Base-by-base conservation (phyloP, 441 rosid genomes). In the Jatropha podagrica region DNA sequence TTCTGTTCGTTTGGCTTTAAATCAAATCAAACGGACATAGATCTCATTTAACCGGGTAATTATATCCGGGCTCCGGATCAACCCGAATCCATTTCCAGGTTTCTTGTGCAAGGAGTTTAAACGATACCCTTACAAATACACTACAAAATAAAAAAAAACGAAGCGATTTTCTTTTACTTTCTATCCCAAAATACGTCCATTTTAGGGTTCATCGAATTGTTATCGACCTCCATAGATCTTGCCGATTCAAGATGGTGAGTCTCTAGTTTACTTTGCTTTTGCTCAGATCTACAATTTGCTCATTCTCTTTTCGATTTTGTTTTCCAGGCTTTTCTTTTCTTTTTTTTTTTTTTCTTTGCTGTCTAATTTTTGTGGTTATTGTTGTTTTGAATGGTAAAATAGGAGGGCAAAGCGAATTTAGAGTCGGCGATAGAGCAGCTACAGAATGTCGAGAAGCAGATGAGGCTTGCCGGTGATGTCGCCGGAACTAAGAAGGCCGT, bases 371-470 rank as follows among this genome's bases (percentile, higher is more conserved):
- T 68, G 27, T 71, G 79, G 40, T 64, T 81, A 82, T 44, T 2
- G 23, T 48, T 42, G 18, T 66, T 49, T 23, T n/a, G 4, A 55
- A 52, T 54, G 71, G 63, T n/a, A 66, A 73, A 0, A 42, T 87
- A 95, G 99, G 96, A 88, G 70, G 86, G 83, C 15, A 86, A 77
- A 74, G 79, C 83, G 65, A 90, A 87, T 56, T 83, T 93, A 72
- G 92, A 85, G 84, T 83, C 91, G 65, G 82, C 86, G 74, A 76
- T 96, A 76, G 99, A 96, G 80, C 92, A 88, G 82, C 86, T 94
- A 71, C 85, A 92, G 80, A 90, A 89, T 68, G 92, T 83, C 23
- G 99, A 96, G 92, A 96, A 96, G 87, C 99, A 96, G 84, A 86
- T 84, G 97, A 87, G 98, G 77, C 83, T 87, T 5, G 92, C 93